Conservation (phyloP, 2,329 filamentous ascomycete species). For the Ophioceras dolichostomum region DNA sequence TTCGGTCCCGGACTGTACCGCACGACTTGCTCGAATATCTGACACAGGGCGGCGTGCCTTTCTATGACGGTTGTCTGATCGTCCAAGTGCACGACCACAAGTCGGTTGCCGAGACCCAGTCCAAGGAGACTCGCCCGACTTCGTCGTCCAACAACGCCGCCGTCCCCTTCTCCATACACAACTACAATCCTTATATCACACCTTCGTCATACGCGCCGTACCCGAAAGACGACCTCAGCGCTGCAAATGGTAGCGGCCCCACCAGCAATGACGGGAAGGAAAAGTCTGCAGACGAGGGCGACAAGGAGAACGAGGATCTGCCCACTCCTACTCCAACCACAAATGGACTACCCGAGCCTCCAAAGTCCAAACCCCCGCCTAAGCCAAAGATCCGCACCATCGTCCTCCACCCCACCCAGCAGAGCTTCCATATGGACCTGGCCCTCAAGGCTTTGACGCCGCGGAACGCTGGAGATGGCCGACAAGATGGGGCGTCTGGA, state of each 20-base stretch:
- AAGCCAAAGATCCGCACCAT: conserved; percentile 62
- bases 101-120: conserved; percentile 35
- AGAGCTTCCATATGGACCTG: conserved; percentile 65
- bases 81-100: conserved; percentile 89
- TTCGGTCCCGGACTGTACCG: conserved; percentile 65
- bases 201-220: conserved; percentile 78
- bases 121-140: conserved; percentile 43
- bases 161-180: conserved; percentile 75
- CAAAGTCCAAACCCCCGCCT: conserved; percentile 28
- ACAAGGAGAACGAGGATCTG: conserved; percentile 42
- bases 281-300: conserved; percentile 25
- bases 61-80: conserved; percentile 92
- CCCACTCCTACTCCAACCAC: conserved; percentile 38
- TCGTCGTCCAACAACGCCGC: conserved; percentile 45
- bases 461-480: conserved; percentile 24
- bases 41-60: conserved; percentile 56
- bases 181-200: conserved; percentile 80
- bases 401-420: conserved; percentile 73
- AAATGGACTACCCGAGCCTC: conserved; percentile 30
- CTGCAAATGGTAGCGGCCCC: conserved; percentile 11
- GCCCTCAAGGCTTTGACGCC: conserved; percentile 64
- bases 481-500: conserved; percentile 19
- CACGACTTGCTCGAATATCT: conserved; percentile 82
- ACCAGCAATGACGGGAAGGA: conserved; percentile 22
- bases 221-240: conserved; percentile 36